A percentile compares a stretch with the other conserved stretches of the same genome.
These are phyloP conservation scores for Phytophthora europaea DNA, from an alignment of 352 stramenopile genomes.

Conservation along the genomic window DNA sequence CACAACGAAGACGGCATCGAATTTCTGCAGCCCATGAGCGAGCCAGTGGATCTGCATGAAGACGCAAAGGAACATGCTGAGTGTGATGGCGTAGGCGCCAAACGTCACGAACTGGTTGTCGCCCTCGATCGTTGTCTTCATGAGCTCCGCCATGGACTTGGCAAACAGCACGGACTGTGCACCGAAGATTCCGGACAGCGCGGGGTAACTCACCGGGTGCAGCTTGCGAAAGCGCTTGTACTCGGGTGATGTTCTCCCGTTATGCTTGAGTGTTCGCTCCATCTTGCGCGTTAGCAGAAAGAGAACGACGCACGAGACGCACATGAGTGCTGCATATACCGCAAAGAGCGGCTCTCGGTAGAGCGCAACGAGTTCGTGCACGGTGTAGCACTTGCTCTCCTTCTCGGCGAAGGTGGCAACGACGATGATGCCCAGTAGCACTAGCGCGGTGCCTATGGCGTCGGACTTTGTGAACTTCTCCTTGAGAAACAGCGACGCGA, in stretches of 20 bases:
- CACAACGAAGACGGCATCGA: conserved; percentile 91
- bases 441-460: conserved; percentile 69
- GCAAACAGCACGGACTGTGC: conserved; percentile 87
- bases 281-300: conserved; percentile 58
- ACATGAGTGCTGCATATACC: conserved; percentile 72
- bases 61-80: conserved; percentile 84
- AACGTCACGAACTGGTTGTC: conserved; percentile 77
- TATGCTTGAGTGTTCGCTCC: conserved; percentile 47
- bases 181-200: conserved; percentile 80
- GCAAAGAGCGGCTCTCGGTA: conserved; percentile 75
- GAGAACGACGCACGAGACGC: conserved; percentile 42
- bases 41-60: conserved; percentile 93
- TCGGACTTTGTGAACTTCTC: conserved; percentile 78
- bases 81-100: conserved; percentile 83
- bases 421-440: conserved; percentile 80
- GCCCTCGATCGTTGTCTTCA: conserved; percentile 83
- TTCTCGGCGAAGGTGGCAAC: conserved; percentile 86
- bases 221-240: conserved; percentile 70
- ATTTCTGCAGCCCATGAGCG: conserved; percentile 79
- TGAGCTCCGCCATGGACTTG: conserved; percentile 84
- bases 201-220: conserved; percentile 77
- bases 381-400: conserved; percentile 77
- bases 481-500: conserved; percentile 83
- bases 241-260: conserved; percentile 50
- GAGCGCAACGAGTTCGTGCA: conserved; percentile 74